phyloP scores from a whole-genome alignment of 805 yeast species.

The Candida anglica region DNA sequence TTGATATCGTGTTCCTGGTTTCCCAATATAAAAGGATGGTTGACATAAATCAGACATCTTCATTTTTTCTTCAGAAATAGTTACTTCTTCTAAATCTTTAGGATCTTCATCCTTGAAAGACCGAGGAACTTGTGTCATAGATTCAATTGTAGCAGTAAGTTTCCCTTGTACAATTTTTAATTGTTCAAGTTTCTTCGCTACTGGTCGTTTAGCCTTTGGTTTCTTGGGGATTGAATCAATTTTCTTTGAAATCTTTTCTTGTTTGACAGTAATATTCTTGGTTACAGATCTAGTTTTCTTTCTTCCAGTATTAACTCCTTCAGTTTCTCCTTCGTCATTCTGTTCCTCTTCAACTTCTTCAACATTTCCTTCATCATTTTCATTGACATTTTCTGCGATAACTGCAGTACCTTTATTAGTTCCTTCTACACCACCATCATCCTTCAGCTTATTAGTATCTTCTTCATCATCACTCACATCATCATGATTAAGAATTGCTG shows the following conservation, averaged over 20 bases:
- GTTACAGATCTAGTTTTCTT: too few relatives aligned
- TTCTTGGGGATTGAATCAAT: slow-evolving; percentile 9
- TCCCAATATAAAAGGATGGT: slow-evolving; percentile 64
- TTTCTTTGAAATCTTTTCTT: background rate
- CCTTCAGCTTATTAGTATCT: background rate
- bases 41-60: slow-evolving; percentile 71
- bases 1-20: slow-evolving; percentile 53
- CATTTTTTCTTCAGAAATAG: slow-evolving; percentile 50
- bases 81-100: slow-evolving; percentile 39
- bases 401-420: background rate
- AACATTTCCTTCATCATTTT: slow-evolving; percentile 10
- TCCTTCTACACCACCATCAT: too few relatives aligned
- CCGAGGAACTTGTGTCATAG: slow-evolving; percentile 31
- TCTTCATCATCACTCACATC: slow-evolving; percentile 7
- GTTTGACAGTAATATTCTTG: background rate
- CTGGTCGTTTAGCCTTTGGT: slow-evolving; percentile 2
- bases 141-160: slow-evolving; percentile 9
- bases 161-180: slow-evolving; percentile 14
- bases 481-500: background rate
- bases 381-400: slow-evolving; percentile 1
- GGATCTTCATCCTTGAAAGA: slow-evolving; percentile 32
- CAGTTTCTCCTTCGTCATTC: too few relatives aligned
- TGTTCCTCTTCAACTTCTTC: slow-evolving; percentile 5
- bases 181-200: slow-evolving; percentile 12
- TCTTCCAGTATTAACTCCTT: too few relatives aligned